Conservation (phyloP, 805 yeast species). For the Saccharomyces eubayanus region DNA sequence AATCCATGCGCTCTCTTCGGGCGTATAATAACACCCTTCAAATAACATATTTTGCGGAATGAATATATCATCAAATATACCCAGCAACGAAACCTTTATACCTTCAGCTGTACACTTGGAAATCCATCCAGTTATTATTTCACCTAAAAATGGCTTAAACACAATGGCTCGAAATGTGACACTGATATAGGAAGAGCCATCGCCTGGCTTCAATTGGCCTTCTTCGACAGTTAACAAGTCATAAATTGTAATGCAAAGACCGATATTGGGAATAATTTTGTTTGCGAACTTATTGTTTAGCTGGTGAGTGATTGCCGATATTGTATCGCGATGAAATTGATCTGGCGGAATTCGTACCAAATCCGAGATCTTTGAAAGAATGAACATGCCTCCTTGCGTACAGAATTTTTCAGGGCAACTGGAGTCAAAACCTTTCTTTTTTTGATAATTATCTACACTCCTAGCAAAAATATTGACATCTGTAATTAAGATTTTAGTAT, state of each 20-base stretch:
- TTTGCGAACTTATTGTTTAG: slow-evolving; percentile 80
- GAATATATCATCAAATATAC: slow-evolving; percentile 85
- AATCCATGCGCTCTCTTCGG: slow-evolving; percentile 89
- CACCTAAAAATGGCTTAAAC: slow-evolving; percentile 93
- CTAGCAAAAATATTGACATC: not conserved
- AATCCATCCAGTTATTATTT: slow-evolving; percentile 86
- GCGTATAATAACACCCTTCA: slow-evolving; percentile 58
- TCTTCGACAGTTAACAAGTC: slow-evolving; percentile 77
- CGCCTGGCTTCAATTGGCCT: slow-evolving; percentile 88
- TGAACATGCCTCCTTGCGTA: slow-evolving; percentile 53
- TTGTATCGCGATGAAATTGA: slow-evolving; percentile 63
- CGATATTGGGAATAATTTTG: slow-evolving; percentile 74
- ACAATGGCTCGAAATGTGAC: slow-evolving; percentile 68
- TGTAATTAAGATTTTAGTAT: not conserved
- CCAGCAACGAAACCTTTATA: slow-evolving; percentile 56
- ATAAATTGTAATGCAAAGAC: slow-evolving; percentile 77
- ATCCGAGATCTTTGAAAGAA: slow-evolving; percentile 72
- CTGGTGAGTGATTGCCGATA: slow-evolving; percentile 68
- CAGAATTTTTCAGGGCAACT: not conserved
- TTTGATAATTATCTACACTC: not conserved
- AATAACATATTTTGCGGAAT: slow-evolving; percentile 78
- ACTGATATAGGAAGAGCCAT: slow-evolving; percentile 78
- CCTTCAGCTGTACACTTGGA: slow-evolving; percentile 84
- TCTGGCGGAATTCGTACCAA: slow-evolving; percentile 84
- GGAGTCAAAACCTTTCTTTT: not conserved